These are phyloP conservation scores for Neurospora sp. DNA, from an alignment of 495 filamentous ascomycete species.

Conservation along the genomic window DNA sequence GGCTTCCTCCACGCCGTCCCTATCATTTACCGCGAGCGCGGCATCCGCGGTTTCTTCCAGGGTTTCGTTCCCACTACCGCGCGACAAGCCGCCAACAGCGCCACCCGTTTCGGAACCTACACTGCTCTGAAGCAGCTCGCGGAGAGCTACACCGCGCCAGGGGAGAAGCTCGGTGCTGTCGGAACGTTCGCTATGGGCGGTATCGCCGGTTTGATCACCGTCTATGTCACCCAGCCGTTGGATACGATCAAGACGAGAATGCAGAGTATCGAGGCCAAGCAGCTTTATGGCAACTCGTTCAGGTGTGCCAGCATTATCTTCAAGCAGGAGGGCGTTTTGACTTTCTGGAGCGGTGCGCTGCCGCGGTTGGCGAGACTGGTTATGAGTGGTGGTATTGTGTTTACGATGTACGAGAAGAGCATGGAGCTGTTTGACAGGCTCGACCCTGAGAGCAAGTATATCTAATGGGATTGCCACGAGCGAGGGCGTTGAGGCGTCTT, in stretches of 20 bases:
- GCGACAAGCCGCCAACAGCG: slow-evolving; percentile 88
- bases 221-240: slow-evolving; percentile 83
- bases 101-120: slow-evolving; percentile 81
- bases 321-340: slow-evolving; percentile 78
- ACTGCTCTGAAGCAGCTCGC: slow-evolving; percentile 84
- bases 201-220: slow-evolving; percentile 83
- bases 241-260: slow-evolving; percentile 97
- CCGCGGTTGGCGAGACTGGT: slow-evolving; percentile 77
- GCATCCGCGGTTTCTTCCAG: slow-evolving; percentile 87
- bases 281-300: slow-evolving; percentile 80
- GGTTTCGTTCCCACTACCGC: slow-evolving; percentile 93
- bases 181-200: slow-evolving; percentile 89
- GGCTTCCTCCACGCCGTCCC: slow-evolving; percentile 87
- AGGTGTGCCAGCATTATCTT: slow-evolving; percentile 75
- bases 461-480: slow-evolving; percentile 35
- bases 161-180: slow-evolving; percentile 85
- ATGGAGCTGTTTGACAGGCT: slow-evolving; percentile 76
- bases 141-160: slow-evolving; percentile 82
- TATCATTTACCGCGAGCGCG: slow-evolving; percentile 79
- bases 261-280: slow-evolving; percentile 87
- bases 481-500: slow-evolving; percentile 4
- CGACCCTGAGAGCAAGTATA: slow-evolving; percentile 79
- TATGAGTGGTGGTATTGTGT: slow-evolving; percentile 91
- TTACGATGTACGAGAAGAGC: slow-evolving; percentile 98
- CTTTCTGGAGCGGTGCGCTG: slow-evolving; percentile 89